Base-by-base conservation (phyloP, 2,329 filamentous ascomycete genomes). In the Fusarium annulatum region DNA sequence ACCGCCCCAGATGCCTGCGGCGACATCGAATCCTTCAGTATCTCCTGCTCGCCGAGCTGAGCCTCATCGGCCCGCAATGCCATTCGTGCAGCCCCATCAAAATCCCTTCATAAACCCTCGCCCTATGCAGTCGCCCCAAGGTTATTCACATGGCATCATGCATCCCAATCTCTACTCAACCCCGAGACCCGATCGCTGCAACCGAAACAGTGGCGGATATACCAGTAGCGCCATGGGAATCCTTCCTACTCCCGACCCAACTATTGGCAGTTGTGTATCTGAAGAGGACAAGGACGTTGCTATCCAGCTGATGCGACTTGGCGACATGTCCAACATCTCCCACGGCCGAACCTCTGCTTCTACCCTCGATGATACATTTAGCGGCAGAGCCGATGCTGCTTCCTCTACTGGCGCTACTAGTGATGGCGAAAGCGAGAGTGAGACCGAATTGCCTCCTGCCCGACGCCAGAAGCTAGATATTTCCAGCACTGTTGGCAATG, bases 11-110 rank as follows among this genome's bases (percentile, higher is more conserved):
- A 95, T 98, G 85, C 96, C 96, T 55, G 93, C 96, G 76, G 92
- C 94, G 57, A 93, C 94, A n/a, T 98, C 96, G n/a, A 95, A 96
- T 78, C 96, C 95, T n/a, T 98, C 96, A 26, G 93, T 97, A 58
- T 98, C 96, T 34, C 96, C 96, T 69, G 94, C 95, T 80, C 92
- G 96, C 79, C 93, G 94, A 57, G 87, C 93, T 83, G 89, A 93
- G 84, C 85, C 93, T 84, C 82, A 93, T 85, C 86, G 94, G 85
- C 85, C 92, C 80, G 81, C 91, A 81, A 80, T 97, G 86, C 93
- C 94, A 8, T 97, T 94, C 80, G 89, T 92, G 56, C 90, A 91
- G 76, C 90, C 91, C 34, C 90, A 90, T 57, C 94, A 96, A 78
- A 93, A 95, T 77, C 93, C 93, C 10, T 97, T 96, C 80, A 89